phyloP scores from a whole-genome alignment of 345 rosid genomes.

The Gossypium stocksii region DNA sequence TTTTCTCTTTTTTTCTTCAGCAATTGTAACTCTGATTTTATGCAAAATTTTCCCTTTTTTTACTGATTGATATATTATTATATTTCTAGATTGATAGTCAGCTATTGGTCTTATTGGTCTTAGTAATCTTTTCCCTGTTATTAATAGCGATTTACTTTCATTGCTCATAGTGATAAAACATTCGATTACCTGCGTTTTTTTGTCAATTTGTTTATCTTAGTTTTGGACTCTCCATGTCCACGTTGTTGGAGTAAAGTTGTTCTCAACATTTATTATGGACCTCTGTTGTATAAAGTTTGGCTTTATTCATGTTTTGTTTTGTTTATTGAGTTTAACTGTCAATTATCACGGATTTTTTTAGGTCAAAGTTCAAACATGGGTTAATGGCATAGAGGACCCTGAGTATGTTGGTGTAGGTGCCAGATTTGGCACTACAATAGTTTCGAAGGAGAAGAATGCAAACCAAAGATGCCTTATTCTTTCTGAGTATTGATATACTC shows the following conservation, averaged over 20 bases:
- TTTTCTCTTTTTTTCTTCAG: background rate
- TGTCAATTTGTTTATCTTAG: background rate
- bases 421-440: slow-evolving; percentile 77
- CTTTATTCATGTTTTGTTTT: slow-evolving; percentile 13
- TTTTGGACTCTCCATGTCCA: background rate
- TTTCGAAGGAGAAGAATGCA: slow-evolving; percentile 93
- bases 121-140: too few relatives aligned
- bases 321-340: background rate
- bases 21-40: background rate
- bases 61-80: background rate
- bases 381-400: slow-evolving; percentile 59
- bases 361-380: slow-evolving; percentile 99
- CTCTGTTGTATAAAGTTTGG: slow-evolving; percentile 4
- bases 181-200: background rate
- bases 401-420: slow-evolving; percentile 99
- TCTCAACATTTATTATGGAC: background rate
- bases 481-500: slow-evolving; percentile 32
- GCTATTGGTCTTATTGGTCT: background rate
- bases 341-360: slow-evolving; percentile 20
- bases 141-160: background rate
- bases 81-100: background rate
- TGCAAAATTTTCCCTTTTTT: background rate
- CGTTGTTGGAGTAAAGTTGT: background rate
- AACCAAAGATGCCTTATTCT: slow-evolving; percentile 60
- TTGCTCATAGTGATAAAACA: background rate